Evolutionary conservation across 176 grass and related monocot genomes (phyloP), one percentile per base, ranked within the genome.

Genomic region (Saccharum officinarum): DNA sequence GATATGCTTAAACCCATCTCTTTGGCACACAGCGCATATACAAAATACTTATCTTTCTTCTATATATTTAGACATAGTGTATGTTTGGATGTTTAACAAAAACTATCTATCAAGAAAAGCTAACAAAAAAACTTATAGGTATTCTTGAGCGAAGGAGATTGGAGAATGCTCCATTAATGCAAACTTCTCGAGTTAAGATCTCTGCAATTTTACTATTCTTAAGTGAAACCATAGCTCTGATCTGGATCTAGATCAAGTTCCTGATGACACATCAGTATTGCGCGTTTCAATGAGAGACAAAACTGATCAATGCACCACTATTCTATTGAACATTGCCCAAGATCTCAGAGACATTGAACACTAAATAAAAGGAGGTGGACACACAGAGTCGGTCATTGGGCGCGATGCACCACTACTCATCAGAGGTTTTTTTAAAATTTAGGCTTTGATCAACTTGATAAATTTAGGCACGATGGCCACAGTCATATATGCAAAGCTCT

Each of bases 221-320:
- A 57, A 40, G 37, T 39, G 11, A 55, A 81, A 38, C 30, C 20
- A 14, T 39, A 34, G 16, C 25, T 18, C 44, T 28, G 71, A 82
- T 82, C 67, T 82, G 67, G 80, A 71, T 82, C 80, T 82, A 59
- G 80, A 82, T 71, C 80, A 71, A 82, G 33, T 42, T 71, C 33
- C 23, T 30, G 12, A 65, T 30, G 6, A 60, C 11, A 41, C 67
- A 40, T 50, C 16, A 10, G 33, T 22, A 26, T 61, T 37, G 33
- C 46, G 15, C 34, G 67, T 82, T 55, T 14, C 14, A 59, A 7
- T 1, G 3, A 71, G 22, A 81, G 66, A 82, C 66, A 82, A 18
- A 7, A 70, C 65, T 82, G 47, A 82, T 55, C 8, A 55, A 57
- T 17, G 34, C 67, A 40, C 34, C 66, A 57, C 34, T 71, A 81